These are phyloP conservation scores for Fusarium odoratissimum DNA, from an alignment of 2,329 filamentous ascomycete species.

Conservation along the genomic window DNA sequence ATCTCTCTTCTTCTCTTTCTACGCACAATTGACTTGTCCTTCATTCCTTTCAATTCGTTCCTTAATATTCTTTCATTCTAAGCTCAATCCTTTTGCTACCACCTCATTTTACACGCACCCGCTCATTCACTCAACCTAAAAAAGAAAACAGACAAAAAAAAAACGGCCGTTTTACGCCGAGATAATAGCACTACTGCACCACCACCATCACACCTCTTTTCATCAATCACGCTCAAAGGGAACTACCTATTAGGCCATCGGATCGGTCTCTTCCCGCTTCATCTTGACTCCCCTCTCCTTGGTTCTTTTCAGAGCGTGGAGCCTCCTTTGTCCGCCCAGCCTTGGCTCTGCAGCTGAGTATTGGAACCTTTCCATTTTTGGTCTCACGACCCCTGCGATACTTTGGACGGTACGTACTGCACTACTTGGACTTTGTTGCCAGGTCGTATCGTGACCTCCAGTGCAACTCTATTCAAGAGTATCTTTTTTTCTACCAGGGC, in stretches of 20 bases:
- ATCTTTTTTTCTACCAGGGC: slow-evolving; percentile 3
- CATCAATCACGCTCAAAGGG: slow-evolving; percentile 10
- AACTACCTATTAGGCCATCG: slow-evolving; percentile 6
- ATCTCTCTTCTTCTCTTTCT: background rate
- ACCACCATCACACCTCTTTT: slow-evolving; percentile 10
- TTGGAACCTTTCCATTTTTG: slow-evolving; percentile 16
- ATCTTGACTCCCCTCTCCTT: slow-evolving; percentile 23
- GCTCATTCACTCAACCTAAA: background rate
- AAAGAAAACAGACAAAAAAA: background rate
- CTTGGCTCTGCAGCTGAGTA: slow-evolving; percentile 36
- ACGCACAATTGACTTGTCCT: slow-evolving; percentile 34
- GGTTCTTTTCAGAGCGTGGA: slow-evolving; percentile 27
- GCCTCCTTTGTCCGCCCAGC: slow-evolving; percentile 31
- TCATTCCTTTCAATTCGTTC: slow-evolving; percentile 34
- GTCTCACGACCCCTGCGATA: slow-evolving; percentile 25
- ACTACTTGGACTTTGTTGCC: background rate
- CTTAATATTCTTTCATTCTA: slow-evolving; percentile 8
- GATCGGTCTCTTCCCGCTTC: slow-evolving; percentile 27
- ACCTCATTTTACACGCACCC: slow-evolving; percentile 4
- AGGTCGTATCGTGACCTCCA: slow-evolving; percentile 25
- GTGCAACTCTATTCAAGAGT: slow-evolving; percentile 20
- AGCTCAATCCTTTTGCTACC: slow-evolving; percentile 5
- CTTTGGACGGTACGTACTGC: slow-evolving; percentile 29
- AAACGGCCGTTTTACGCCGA: slow-evolving; percentile 16
- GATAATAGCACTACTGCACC: slow-evolving; percentile 14